Evolutionary conservation across 2,329 filamentous ascomycete genomes (phyloP).

Genomic region (Emergomyces pasteurianus): DNA sequence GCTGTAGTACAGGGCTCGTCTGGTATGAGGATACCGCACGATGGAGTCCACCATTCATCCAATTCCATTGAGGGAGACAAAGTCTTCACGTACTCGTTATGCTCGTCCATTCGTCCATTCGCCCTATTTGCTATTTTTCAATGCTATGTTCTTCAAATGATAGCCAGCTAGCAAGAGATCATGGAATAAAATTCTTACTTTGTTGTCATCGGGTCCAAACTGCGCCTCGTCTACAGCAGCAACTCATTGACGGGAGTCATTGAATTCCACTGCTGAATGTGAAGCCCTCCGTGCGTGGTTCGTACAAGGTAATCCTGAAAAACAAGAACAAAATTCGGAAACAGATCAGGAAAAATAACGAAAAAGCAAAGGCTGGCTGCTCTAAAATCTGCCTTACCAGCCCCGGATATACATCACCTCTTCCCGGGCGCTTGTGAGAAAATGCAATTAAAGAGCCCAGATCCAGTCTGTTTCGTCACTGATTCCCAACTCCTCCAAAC

Average conservation of each 20-base stretch:
- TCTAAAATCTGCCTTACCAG: too few species aligned
- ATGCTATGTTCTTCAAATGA: background rate
- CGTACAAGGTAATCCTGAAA: background rate
- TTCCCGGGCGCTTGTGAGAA: too few species aligned
- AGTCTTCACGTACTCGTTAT: background rate
- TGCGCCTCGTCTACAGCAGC: background rate
- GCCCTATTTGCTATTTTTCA: background rate
- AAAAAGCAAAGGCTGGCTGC: background rate
- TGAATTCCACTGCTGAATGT: too few species aligned
- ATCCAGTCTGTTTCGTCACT: too few species aligned
- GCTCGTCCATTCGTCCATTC: background rate
- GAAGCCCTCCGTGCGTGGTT: background rate
- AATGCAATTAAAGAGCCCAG: too few species aligned
- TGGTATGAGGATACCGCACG: conserved; percentile 33
- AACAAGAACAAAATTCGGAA: conserved; percentile 2
- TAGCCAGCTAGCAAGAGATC: background rate
- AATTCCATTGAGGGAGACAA: conserved; percentile 6
- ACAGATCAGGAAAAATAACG: conserved; percentile 4
- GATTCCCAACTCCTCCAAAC: too few species aligned
- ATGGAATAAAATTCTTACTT: background rate
- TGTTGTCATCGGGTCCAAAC: background rate
- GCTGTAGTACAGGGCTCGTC: conserved; percentile 23
- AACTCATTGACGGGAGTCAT: background rate
- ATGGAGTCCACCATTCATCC: conserved; percentile 30
- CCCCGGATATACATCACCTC: too few species aligned